Evolutionary conservation across 176 grass and related monocot genomes (phyloP).

Genomic region (Lolium rigidum): DNA sequence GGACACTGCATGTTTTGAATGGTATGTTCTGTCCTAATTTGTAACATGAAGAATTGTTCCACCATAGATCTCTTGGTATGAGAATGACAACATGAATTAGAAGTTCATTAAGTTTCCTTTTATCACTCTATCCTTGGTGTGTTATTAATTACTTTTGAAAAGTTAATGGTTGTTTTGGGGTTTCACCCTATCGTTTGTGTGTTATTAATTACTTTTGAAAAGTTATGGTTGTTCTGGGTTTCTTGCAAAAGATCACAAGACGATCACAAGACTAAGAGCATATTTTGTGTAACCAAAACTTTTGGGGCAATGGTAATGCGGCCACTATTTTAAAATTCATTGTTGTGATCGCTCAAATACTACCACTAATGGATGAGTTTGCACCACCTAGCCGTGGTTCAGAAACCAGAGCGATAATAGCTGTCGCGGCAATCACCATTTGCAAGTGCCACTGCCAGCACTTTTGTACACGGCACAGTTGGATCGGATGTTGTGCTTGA

Average conservation of each 20-base stretch:
- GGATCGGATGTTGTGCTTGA: no score
- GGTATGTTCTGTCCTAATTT: neutral
- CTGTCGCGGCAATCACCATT: no score
- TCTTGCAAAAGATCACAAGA: neutral
- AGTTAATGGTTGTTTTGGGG: neutral
- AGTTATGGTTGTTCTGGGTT: neutral
- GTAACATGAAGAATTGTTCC: neutral
- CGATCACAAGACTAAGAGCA: neutral
- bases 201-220: neutral
- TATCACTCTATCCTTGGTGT: neutral
- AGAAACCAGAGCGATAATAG: no score
- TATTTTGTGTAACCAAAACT: no score
- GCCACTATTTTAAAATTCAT: no score
- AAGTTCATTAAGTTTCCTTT: slow-evolving; percentile 13
- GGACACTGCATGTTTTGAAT: slow-evolving; percentile 10
- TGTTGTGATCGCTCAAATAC: no score
- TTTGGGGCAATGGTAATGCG: no score
- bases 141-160: neutral
- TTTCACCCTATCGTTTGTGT: neutral
- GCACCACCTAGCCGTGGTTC: no score
- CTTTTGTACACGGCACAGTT: no score
- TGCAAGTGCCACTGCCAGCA: no score
- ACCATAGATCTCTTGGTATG: neutral
- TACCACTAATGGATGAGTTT: no score
- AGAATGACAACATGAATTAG: neutral